Evolutionary conservation across 2,329 filamentous ascomycete species (phyloP), one percentile per base, ranked within the genome.

Genomic region (Cephalotrichum gorgonifer): DNA sequence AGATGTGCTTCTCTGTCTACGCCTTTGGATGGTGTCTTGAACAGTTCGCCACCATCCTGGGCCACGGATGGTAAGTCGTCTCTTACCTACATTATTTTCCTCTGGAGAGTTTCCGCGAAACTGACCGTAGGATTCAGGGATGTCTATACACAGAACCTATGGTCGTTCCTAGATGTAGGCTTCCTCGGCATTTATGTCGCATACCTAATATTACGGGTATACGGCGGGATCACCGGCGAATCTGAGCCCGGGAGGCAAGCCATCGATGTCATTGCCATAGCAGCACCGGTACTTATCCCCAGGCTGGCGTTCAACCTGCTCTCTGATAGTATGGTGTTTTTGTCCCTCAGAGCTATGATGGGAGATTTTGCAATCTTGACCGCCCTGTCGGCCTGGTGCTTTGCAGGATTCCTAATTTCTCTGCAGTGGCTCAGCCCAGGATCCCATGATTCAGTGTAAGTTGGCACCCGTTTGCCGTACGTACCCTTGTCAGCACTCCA

Each of bases 91-190:
- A 6, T 20, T 11, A 20, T 20, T 22, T 11, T 8, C 3, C 15
- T n/a, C n/a, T n/a, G n/a, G n/a, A n/a, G 30, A 4, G 30, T 20
- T 12, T 11, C 11, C 35, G 11, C n/a, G 11, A 20, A 8, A 4
- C 35, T 39, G 22, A 39, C 46, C 26, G 28, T 22, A 17, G 14
- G 4, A 2, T 43, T 17, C 44, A 78, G 86, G 86, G 78, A 80
- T 51, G 87, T 93, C 1, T 90, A 93, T 59, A 89, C 87, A 0
- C 86, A 94, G 62, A 91, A 93, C 56, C 69, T 94, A 3, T 94
- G 88, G 88, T 88, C 86, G 0, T 93, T 94, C 58, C 75, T 94
- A 15, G 88, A 93, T 61, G 81, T 91, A 43, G 80, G 79, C 4
- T 94, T 91, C 58, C 76, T 81, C n/a, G 57, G 73, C 39, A 83